phyloP scores from a whole-genome alignment of 2,329 filamentous ascomycete genomes.

The Drechslerella dactyloides region DNA sequence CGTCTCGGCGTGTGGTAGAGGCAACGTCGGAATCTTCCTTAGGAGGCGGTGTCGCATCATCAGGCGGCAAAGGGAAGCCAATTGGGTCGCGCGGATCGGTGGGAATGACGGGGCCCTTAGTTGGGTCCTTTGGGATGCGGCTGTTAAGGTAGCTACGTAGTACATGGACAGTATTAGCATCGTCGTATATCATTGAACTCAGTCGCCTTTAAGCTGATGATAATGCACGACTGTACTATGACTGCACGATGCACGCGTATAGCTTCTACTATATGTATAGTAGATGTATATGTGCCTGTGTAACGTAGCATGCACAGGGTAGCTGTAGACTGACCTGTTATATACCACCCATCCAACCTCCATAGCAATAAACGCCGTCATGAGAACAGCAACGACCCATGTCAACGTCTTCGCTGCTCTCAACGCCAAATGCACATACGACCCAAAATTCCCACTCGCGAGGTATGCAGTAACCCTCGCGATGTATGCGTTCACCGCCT shows the following conservation, averaged over 20 bases:
- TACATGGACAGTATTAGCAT: no score
- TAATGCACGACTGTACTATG: no score
- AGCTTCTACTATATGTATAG: no score
- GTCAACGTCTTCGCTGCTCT: conserved; percentile 17
- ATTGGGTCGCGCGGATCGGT: conserved; percentile 28
- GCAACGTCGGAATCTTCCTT: background rate
- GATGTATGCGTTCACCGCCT: conserved; percentile 12
- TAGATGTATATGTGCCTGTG: background rate
- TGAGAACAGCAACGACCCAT: conserved; percentile 25
- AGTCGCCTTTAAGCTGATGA: no score
- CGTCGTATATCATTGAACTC: background rate
- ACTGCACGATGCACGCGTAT: no score
- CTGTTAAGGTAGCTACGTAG: conserved; percentile 13
- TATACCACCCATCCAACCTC: conserved; percentile 29
- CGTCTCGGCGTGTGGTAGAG: conserved; percentile 8
- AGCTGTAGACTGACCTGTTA: conserved; percentile 29
- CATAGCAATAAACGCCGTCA: conserved; percentile 23
- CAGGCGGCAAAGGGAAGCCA: conserved; percentile 13
- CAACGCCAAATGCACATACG: conserved; percentile 14
- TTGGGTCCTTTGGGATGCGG: conserved; percentile 2
- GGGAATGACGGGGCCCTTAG: conserved; percentile 25
- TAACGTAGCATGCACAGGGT: background rate
- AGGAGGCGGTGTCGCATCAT: conserved; percentile 1
- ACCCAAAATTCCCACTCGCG: conserved; percentile 5
- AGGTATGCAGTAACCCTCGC: no score